A percentile compares a stretch with the other conserved stretches of the same genome.
Conservation (phyloP, 2,329 filamentous ascomycete genomes). For the Huntiella abstrusa region DNA sequence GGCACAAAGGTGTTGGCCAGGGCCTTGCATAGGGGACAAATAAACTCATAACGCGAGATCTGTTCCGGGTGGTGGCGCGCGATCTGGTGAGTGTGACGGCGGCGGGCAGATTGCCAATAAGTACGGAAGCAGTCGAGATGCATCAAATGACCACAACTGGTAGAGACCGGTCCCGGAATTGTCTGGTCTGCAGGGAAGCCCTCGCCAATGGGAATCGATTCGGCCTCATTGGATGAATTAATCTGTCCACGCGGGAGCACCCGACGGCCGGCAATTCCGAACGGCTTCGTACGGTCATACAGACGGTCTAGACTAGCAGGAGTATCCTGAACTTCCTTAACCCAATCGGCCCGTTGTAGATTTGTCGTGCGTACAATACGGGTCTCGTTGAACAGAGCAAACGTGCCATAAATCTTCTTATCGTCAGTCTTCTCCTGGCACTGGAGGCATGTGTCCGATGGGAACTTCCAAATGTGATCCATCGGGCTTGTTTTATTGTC, state of each 20-base stretch:
- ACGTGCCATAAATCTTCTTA: slow-evolving; percentile 74
- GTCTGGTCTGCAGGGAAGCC: slow-evolving; percentile 59
- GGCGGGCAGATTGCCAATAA: slow-evolving; percentile 67
- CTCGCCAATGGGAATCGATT: slow-evolving; percentile 59
- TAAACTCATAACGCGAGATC: slow-evolving; percentile 65
- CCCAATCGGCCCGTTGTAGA: slow-evolving; percentile 60
- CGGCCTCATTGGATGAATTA: slow-evolving; percentile 13
- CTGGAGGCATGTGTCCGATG: slow-evolving; percentile 79
- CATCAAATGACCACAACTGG: slow-evolving; percentile 96
- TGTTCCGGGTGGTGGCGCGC: slow-evolving; percentile 84
- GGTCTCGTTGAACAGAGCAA: slow-evolving; percentile 75
- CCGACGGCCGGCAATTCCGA: slow-evolving; percentile 65
- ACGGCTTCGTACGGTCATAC: slow-evolving; percentile 66
- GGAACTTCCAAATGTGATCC: slow-evolving; percentile 61
- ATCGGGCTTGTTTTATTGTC: slow-evolving; percentile 40
- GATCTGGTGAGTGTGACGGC: slow-evolving; percentile 80
- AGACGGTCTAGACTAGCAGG: slow-evolving; percentile 71
- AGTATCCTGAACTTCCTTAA: slow-evolving; percentile 62
- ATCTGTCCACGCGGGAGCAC: not conserved
- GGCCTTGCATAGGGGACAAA: slow-evolving; percentile 92
- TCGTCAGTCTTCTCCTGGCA: slow-evolving; percentile 95
- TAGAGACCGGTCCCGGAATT: slow-evolving; percentile 60
- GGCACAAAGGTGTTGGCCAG: slow-evolving; percentile 88
- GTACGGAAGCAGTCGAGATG: slow-evolving; percentile 89
- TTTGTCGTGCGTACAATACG: slow-evolving; percentile 75